Evolutionary conservation across 2,329 filamentous ascomycete genomes (phyloP), one percentile per base, ranked within the genome.

Genomic region (Arthrobotrys sinensis): DNA sequence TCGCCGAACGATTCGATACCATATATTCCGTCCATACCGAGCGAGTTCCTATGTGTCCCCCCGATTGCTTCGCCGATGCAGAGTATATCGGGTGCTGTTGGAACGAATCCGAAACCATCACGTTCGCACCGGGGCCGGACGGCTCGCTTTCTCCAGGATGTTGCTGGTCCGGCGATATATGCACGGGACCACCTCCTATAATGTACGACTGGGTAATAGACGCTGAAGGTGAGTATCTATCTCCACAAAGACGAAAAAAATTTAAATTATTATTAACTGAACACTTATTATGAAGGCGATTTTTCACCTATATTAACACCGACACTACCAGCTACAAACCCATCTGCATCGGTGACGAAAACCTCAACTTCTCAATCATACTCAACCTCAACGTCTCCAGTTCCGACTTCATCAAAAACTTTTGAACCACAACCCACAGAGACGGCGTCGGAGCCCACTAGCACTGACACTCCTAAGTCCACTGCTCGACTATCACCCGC

Each of bases 1-100:
- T 14, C 19, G 48, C 48, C 1, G 8, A 14, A 34, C 19, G 48
- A 53, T 53, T 28, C n/a, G 11, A 21, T 12, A 53, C 7, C n/a
- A 53, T 53, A 53, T 53, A 24, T n/a, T 53, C 48, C 12, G 28
- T 53, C n/a, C 48, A 53, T 8, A 53, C 48, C 12, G 48, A 53
- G 3, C 8, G 19, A 10, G 19, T 28, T 12, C 48, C 48, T 4
- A 53, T 53, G 19, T 53, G 48, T 53, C 48, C 48, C n/a, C 48
- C 48, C 28, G 14, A 53, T 28, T 53, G 3, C 19, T 28, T 4
- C 6, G 48, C 48, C 3, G 48, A 53, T 28, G 48, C n/a, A 53
- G 19, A 53, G 4, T 53, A 53, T 28, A 53, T 28, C n/a, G 48
- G 48, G 14, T 53, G 48, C 48, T 53, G 48, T n/a, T 21, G 28